phyloP scores from a whole-genome alignment of 345 rosid species.

The Turnera subulata region DNA sequence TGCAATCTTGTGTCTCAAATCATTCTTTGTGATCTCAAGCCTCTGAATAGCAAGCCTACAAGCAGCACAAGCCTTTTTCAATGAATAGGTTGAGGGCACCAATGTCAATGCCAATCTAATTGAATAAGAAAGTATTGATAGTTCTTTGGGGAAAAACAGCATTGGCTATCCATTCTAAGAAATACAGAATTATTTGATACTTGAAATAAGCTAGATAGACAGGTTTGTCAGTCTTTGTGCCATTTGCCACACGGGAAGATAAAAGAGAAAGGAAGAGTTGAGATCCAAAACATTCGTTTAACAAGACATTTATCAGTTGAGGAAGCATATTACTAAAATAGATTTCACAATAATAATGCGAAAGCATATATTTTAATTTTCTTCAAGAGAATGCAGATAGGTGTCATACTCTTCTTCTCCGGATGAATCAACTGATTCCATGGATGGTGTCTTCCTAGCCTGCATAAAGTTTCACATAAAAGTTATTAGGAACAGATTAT shows the following conservation, averaged over 20 bases:
- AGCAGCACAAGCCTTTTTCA: slow-evolving; percentile 1
- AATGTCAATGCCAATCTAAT: slow-evolving; percentile 1
- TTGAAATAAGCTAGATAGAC: no score
- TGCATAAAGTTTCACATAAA: slow-evolving; percentile 30
- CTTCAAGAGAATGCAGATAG: slow-evolving; percentile 12
- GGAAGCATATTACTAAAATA: no score
- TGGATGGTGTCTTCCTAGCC: slow-evolving; percentile 79
- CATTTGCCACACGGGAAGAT: background rate
- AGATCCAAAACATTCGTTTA: no score
- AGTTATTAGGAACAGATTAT: slow-evolving; percentile 7
- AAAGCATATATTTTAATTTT: slow-evolving; percentile 3
- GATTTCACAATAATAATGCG: background rate
- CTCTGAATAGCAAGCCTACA: slow-evolving; percentile 93
- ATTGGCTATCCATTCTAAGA: no score
- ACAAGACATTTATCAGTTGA: background rate
- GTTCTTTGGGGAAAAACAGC: background rate
- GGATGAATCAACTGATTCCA: slow-evolving; percentile 91
- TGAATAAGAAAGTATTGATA: background rate
- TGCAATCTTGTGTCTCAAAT: slow-evolving; percentile 85
- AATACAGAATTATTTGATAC: no score
- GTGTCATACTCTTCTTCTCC: slow-evolving; percentile 96
- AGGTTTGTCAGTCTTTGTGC: no score
- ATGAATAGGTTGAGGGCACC: background rate
- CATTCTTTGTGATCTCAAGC: slow-evolving; percentile 94
- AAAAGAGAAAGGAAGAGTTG: background rate